Base-by-base conservation (phyloP, 2,329 filamentous ascomycete species). In the Ascochyta fabae region DNA sequence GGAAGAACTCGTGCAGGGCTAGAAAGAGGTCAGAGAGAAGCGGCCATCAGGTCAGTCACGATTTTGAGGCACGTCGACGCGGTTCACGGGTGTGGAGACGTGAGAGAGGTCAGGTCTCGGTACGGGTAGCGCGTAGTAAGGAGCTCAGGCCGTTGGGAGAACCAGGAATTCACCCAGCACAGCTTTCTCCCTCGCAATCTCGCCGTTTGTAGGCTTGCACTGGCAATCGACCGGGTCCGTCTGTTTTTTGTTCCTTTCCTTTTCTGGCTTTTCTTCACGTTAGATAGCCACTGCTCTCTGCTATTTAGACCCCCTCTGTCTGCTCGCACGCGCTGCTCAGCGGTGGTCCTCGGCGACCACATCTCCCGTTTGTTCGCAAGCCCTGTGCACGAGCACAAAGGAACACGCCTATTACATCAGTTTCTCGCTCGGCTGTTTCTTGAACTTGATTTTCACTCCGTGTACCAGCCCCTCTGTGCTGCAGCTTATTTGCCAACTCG, bases 21-120 rank as follows among this genome's bases (percentile, higher is more conserved):
- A 60, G 51, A 29, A 59, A 55, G 59, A 48, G 67, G 68, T 72
- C 65, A 73, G 47, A 52, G 54, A 55, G 53, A 68, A 64, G 63
- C 63, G 69, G 72, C 71, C 72, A 73, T 75, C 67, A 69, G 68
- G 65, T 67, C 65, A 66, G 70, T 68, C 70, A 65, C 62, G 60
- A 66, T 60, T 63, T 61, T 60, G 67, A 58, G 64, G 64, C 66
- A 70, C 61, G 61, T 66, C 56, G 65, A 61, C 53, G 60, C 59
- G 67, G 61, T 62, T 53, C 65, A 61, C 65, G 70, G 59, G 54
- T 66, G 65, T 69, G 66, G 61, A 62, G 54, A 61, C 54, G 29
- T 53, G 39, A 61, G 61, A 35, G 48, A 57, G 45, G 58, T 61
- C 59, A 50, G 31, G 49, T 55, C 52, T 48, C 46, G 52, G 53